Conservation (phyloP, 2,329 filamentous ascomycete species). For the Mariannaea elegans region DNA sequence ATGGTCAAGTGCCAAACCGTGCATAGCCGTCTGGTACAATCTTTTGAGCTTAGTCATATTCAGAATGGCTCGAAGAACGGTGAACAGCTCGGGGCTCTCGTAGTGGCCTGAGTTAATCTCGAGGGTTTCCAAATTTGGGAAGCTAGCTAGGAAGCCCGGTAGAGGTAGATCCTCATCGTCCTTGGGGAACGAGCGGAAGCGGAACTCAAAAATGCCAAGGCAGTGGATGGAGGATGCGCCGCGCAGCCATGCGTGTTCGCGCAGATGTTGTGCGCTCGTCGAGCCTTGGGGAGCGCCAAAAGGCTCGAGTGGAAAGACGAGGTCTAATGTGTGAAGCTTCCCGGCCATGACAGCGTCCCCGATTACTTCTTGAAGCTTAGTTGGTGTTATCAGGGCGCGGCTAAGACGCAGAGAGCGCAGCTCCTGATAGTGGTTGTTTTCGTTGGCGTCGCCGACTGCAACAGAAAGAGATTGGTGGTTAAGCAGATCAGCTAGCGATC, state of each 20-base stretch:
- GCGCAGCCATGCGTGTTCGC: conserved; percentile 47
- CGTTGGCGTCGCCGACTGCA: conserved; percentile 15
- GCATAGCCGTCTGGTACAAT: conserved; percentile 45
- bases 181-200: conserved; percentile 42
- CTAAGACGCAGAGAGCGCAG: conserved; percentile 43
- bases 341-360: conserved; percentile 36
- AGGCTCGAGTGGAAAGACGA: conserved; percentile 45
- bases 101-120: conserved; percentile 46
- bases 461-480: conserved; percentile 27
- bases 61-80: conserved; percentile 43
- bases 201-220: conserved; percentile 48
- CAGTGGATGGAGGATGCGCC: conserved; percentile 45
- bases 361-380: conserved; percentile 37
- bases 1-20: conserved; percentile 44
- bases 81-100: conserved; percentile 41
- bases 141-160: conserved; percentile 46
- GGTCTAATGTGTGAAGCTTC: conserved; percentile 47
- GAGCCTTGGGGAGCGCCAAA: conserved; percentile 35
- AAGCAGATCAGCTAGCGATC: conserved; percentile 22
- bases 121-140: conserved; percentile 48
- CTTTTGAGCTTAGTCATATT: conserved; percentile 43
- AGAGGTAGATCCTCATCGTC: conserved; percentile 44
- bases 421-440: conserved; percentile 35
- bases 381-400: conserved; percentile 36
- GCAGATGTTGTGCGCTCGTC: conserved; percentile 42